Percentiles rank a stretch among this genome's conserved stretches.
Evolutionary conservation across 352 stramenopile species (phyloP).

Genomic region (Blastocystis sp.): DNA sequence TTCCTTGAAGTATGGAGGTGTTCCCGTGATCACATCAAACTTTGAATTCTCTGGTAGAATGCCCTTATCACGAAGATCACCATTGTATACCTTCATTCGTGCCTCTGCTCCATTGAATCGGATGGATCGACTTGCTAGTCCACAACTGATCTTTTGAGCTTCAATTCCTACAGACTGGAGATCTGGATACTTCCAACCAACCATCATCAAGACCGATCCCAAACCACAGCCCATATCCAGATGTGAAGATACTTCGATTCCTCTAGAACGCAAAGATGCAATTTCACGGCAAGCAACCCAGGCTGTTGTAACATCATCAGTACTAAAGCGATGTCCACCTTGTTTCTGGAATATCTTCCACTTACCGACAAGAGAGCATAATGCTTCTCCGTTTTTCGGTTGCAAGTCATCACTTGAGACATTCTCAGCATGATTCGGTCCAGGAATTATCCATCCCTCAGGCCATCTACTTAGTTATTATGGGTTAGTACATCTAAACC

Average conservation of each 20-base stretch:
- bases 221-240: constrained; percentile 71
- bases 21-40: constrained; percentile 72
- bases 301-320: constrained; percentile 72
- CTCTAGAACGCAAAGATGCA: neutral
- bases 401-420: neutral
- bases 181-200: constrained; percentile 62
- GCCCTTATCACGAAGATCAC: constrained; percentile 63
- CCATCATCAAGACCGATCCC: constrained; percentile 71
- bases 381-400: constrained; percentile 61
- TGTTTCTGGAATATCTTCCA: constrained; percentile 71
- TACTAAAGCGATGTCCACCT: constrained; percentile 71
- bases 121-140: constrained; percentile 64
- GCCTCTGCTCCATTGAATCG: constrained; percentile 61
- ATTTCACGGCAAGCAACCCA: constrained; percentile 66
- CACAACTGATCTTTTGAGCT: constrained; percentile 63
- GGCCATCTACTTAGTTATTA: constrained; percentile 15
- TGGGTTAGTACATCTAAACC: neutral
- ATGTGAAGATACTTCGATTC: neutral
- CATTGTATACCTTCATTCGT: constrained; percentile 49
- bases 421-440: neutral
- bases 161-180: constrained; percentile 64
- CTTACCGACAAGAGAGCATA: constrained; percentile 70
- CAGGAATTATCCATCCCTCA: constrained; percentile 14
- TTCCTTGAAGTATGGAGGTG: constrained; percentile 69
- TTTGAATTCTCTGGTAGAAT: constrained; percentile 1